Conservation (phyloP, 176 grass and related monocot species). For the Triticum dicoccoides region DNA sequence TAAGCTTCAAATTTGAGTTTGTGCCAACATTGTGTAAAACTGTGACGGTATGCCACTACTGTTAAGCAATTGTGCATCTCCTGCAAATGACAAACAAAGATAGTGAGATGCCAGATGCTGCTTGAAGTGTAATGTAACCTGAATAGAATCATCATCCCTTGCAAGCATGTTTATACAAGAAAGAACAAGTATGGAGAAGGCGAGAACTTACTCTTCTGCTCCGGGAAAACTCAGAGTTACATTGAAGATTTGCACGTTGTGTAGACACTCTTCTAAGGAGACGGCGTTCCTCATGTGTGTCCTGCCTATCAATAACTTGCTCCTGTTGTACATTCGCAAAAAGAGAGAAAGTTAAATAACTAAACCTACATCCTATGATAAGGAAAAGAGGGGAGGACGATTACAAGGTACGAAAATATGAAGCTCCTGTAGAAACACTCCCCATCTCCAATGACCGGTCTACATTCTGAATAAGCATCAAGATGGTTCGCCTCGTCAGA, state of each 20-base stretch:
- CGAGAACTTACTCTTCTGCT: constrained; percentile 14
- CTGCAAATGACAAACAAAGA: constrained; percentile 30
- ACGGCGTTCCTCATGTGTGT: constrained; percentile 30
- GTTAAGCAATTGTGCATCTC: constrained; percentile 23
- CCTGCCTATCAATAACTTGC: constrained; percentile 45
- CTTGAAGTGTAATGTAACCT: neutral
- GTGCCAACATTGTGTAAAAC: constrained; percentile 15
- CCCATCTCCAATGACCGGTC: constrained; percentile 27
- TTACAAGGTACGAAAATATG: constrained; percentile 52
- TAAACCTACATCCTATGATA: constrained; percentile 17
- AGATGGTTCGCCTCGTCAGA: neutral
- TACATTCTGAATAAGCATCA: neutral
- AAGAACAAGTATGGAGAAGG: neutral
- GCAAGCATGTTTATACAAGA: constrained; percentile 3
- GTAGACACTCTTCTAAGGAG: constrained; percentile 29
- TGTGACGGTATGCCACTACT: constrained; percentile 1
- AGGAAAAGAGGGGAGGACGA: neutral
- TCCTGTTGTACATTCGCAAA: constrained; percentile 28
- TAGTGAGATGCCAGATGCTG: constrained; percentile 14
- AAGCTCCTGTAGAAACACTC: constrained; percentile 57
- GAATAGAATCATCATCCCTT: constrained; percentile 12
- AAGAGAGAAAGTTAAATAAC: constrained; percentile 8
- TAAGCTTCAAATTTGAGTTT: constrained; percentile 9
- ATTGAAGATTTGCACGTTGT: neutral
- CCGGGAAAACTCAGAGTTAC: constrained; percentile 7